A percentile compares a stretch with the other conserved stretches of the same genome.
These are phyloP conservation scores for Alternaria brassicae DNA, from an alignment of 2,329 filamentous ascomycete species.

Conservation along the genomic window DNA sequence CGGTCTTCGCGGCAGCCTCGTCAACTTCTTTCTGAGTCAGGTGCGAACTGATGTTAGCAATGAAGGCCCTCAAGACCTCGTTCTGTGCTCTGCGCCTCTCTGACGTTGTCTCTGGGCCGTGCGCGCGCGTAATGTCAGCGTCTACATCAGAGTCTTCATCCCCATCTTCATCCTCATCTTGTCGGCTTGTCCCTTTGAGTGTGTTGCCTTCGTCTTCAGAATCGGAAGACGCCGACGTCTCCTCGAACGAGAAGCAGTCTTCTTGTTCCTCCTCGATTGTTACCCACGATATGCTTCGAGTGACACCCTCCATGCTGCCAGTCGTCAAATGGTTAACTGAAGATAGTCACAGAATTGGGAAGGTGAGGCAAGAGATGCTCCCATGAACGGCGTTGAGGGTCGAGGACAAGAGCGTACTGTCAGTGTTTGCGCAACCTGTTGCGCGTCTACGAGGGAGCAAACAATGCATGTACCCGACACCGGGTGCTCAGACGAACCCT, in stretches of 20 bases:
- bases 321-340: neutral
- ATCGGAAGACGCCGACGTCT: constrained; percentile 6
- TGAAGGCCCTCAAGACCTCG: constrained; percentile 52
- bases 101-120: constrained; percentile 35
- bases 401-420: constrained; percentile 14
- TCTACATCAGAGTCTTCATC: constrained; percentile 38
- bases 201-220: constrained; percentile 11
- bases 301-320: neutral
- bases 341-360: neutral
- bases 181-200: neutral
- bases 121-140: constrained; percentile 25
- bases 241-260: constrained; percentile 22
- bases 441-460: constrained; percentile 20
- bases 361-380: neutral
- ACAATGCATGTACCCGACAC: constrained; percentile 21
- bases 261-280: constrained; percentile 28
- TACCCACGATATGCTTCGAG: constrained; percentile 27
- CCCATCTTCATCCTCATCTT: constrained; percentile 24
- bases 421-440: constrained; percentile 18
- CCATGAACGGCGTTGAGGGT: neutral
- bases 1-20: constrained; percentile 39
- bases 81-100: constrained; percentile 54
- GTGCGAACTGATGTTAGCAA: constrained; percentile 53
- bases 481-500: neutral
- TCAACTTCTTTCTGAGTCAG: constrained; percentile 52